Evolutionary conservation across 805 yeast genomes (phyloP), one percentile per base, ranked within the genome.

Genomic region (Vanderwaltozyma tropicalis): DNA sequence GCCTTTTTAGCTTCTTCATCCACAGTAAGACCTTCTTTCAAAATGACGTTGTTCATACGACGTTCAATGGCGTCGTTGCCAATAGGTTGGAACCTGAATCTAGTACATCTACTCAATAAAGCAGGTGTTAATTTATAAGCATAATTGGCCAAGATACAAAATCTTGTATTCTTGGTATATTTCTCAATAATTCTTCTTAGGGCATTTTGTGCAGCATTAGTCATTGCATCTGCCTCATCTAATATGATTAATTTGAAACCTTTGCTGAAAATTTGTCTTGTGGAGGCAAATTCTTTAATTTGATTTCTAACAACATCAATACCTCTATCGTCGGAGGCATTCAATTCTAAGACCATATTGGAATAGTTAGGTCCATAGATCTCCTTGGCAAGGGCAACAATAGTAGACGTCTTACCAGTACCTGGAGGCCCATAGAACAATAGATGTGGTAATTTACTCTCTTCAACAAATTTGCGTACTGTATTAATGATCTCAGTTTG

Each of bases 231-330:
- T 0, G 96, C 96, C 64, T 89, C 97, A 63, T 89, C 97, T 42
- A 89, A 65, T n/a, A 89, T 84, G 41, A 89, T 80, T 49, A 89
- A 66, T 55, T 89, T 89, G 69, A 87, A 87, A 12, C 92, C 94
- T 38, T 72, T 69, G 42, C 78, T 69, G 62, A 89, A 92, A 38
- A 92, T 89, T 59, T 92, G 98, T 69, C 86, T 78, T 1, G 98
- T 92, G 22, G 89, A 77, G 10, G 98, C 98, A 65, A 92, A 92
- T 49, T 81, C 87, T 68, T 92, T 92, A 66, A 92, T 87, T 62
- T 87, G 96, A 52, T 92, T 92, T 46, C 99, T 74, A n/a, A 92
- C 97, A 32, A 92, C 96, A 50, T 86, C 95, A 48, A 92, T 92
- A 47, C 98, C 98, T 63, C 98, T 75, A 59, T 92, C 98, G 60